Percentiles rank a stretch among this genome's conserved stretches.
Conservation (phyloP, 2,329 filamentous ascomycete species). For the Chrysosporium keratinophilum region DNA sequence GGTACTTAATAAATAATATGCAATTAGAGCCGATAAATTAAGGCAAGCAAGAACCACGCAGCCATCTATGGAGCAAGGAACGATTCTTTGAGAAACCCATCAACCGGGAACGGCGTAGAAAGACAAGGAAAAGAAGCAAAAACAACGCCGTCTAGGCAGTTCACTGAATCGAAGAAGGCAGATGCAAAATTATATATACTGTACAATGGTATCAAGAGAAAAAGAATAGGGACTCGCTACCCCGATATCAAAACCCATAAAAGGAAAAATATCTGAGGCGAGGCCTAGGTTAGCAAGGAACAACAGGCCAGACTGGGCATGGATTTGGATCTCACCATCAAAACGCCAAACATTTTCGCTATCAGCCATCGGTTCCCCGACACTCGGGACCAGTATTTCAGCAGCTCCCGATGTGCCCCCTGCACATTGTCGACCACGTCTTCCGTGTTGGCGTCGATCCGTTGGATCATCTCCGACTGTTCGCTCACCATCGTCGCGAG, state of each 20-base stretch:
- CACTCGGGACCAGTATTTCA: conserved; percentile 94
- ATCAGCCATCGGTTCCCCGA: conserved; percentile 93
- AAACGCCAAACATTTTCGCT: conserved; percentile 66
- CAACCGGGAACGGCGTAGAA: no score
- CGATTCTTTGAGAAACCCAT: neutral
- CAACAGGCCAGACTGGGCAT: neutral
- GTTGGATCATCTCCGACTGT: conserved; percentile 94
- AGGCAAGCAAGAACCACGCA: no score
- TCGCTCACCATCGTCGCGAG: conserved; percentile 94
- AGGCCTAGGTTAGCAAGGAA: neutral
- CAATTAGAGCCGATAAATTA: no score
- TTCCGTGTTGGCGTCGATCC: conserved; percentile 94
- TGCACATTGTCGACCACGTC: conserved; percentile 98
- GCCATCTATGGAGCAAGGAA: neutral
- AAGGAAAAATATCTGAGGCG: conserved; percentile 16
- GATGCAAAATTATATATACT: neutral
- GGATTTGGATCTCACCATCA: conserved; percentile 53
- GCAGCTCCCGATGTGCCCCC: conserved; percentile 82
- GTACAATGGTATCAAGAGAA: neutral
- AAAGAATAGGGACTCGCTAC: neutral
- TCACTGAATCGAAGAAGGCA: neutral
- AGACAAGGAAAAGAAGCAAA: neutral
- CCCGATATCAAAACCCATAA: conserved; percentile 16
- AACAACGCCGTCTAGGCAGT: neutral
- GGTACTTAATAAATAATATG: no score